Evolutionary conservation across 139 green algal genomes (phyloP).

Genomic region (Marvania coccoides): DNA sequence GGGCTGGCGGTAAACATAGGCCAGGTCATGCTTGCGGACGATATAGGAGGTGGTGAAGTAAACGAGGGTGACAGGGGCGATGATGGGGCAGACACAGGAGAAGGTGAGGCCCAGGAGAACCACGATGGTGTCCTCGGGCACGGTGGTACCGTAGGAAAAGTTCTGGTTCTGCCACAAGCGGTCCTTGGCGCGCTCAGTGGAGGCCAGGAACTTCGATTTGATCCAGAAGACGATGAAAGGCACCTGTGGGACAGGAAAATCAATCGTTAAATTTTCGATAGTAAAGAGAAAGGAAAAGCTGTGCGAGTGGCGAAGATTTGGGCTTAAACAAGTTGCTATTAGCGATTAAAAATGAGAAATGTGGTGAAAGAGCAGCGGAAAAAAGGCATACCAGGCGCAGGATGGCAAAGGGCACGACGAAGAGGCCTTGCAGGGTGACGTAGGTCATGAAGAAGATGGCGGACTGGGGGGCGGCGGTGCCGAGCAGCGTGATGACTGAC

Average conservation of each 20-base stretch:
- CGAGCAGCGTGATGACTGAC: conserved; percentile 47
- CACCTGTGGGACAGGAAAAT: background rate
- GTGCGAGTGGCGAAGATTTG: no score
- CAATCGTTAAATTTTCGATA: background rate
- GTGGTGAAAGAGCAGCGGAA: background rate
- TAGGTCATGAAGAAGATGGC: conserved; percentile 70
- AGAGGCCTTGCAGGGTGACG: conserved; percentile 33
- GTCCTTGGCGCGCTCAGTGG: conserved; percentile 42
- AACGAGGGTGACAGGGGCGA: conserved; percentile 46
- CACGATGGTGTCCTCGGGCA: conserved; percentile 50
- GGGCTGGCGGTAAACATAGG: conserved; percentile 24
- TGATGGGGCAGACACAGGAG: conserved; percentile 63
- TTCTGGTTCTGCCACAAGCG: conserved; percentile 48
- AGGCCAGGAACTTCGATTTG: conserved; percentile 13
- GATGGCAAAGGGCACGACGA: background rate
- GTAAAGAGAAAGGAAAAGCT: background rate
- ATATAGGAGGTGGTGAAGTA: conserved; percentile 61
- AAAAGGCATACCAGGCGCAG: background rate
- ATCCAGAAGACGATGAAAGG: conserved; percentile 28
- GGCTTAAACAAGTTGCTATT: no score
- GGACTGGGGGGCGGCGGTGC: conserved; percentile 51
- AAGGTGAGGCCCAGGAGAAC: conserved; percentile 59
- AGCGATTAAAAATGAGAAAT: background rate
- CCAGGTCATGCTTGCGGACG: conserved; percentile 29
- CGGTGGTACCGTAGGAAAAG: conserved; percentile 33